Base-by-base conservation (phyloP, 345 rosid genomes). In the Hibiscus tridactylites region DNA sequence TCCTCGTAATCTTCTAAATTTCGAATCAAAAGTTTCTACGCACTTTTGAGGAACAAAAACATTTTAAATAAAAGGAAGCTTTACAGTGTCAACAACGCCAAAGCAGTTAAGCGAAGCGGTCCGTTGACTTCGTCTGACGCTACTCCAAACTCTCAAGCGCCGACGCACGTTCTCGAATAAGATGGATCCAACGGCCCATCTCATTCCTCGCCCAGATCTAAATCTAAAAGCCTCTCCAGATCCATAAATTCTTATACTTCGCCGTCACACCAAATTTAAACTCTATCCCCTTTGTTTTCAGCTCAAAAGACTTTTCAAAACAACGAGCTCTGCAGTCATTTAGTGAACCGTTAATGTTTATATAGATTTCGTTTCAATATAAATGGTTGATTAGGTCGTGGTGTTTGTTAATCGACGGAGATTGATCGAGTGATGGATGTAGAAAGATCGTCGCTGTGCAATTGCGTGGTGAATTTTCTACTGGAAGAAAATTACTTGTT, bases 391-490 rank as follows among this genome's bases (percentile, higher is more conserved):
- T 26, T 12, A 24, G 70, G 11, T 65, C 70, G 54, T 64, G 19
- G 26, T 65, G 70, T 65, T 65, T 44, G 54, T 44, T 1, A 24
- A 65, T 4, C 37, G 35, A 50, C 1, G 54, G 52, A 24, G 42
- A 15, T 66, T 66, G 58, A 47, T 47, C 28, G 15, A 66, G 53
- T 13, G 70, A 94, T 91, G 98, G 88, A 93, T 64, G 96, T 93
- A 58, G 98, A 94, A 82, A 84, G 95, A 80, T 91, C 98, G 77
- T 91, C 98, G 71, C 82, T 94, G 77, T 94, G 97, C 85, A 94
- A 94, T 80, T 94, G 95, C 81, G 96, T 90, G 53, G 97, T 91
- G 76, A 94, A 91, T 86, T 94, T 94, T 89, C 78, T 94, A 83
- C 75, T 94, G 78, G 97, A 94, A 73, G 98, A 91, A 85, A 91